These are phyloP conservation scores for Backusella morwellensis DNA, from an alignment of 192 early-diverging fungal species.

Conservation along the genomic window DNA sequence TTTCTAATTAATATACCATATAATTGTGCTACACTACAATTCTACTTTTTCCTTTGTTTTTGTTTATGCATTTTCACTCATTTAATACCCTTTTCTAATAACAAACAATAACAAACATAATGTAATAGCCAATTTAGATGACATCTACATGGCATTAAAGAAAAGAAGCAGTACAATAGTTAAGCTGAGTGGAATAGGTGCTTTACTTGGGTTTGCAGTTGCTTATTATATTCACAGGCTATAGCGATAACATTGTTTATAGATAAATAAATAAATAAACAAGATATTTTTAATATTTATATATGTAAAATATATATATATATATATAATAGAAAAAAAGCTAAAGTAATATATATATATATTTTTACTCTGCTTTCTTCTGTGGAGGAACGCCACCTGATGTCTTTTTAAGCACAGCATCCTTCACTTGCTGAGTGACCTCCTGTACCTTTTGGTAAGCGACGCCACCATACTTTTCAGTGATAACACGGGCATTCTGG, in stretches of 20 bases:
- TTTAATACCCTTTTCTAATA: background rate
- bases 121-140: background rate
- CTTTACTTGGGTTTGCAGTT: background rate
- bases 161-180: background rate
- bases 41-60: background rate
- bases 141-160: background rate
- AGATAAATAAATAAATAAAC: background rate
- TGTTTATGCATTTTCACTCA: background rate
- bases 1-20: background rate
- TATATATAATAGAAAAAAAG: background rate
- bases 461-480: slow-evolving; percentile 25
- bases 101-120: background rate
- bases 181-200: background rate
- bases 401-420: background rate
- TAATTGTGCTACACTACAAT: background rate
- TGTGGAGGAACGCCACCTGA: background rate
- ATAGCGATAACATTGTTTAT: background rate
- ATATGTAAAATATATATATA: background rate
- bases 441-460: slow-evolving; percentile 18
- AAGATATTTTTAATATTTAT: background rate
- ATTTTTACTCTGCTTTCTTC: background rate
- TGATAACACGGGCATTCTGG: slow-evolving; percentile 12
- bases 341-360: background rate
- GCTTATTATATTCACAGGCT: background rate
- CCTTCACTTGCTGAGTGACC: background rate